phyloP scores from a whole-genome alignment of 2,329 filamentous ascomycete genomes.

The Aspergillus sp. region DNA sequence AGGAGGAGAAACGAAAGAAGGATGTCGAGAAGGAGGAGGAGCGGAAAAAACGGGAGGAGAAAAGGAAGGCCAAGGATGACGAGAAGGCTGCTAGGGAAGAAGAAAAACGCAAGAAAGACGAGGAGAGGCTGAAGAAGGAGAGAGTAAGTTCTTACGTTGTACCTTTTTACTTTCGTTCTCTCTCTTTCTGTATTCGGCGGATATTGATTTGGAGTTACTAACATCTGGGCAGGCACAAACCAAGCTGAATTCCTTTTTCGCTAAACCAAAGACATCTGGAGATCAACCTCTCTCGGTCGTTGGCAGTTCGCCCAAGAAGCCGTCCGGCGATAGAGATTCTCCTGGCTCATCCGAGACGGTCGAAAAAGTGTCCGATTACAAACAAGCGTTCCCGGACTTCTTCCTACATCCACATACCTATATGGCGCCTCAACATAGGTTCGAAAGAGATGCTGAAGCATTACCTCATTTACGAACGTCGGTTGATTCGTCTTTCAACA shows the following conservation, averaged over 20 bases:
- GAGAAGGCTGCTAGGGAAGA: conserved; percentile 38
- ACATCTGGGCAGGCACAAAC: conserved; percentile 45
- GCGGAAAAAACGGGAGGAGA: conserved; percentile 41
- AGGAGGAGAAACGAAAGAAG: conserved; percentile 49
- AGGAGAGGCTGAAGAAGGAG: conserved; percentile 45
- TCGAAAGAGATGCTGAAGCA: conserved; percentile 59
- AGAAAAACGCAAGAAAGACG: conserved; percentile 50
- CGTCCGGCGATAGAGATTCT: conserved; percentile 9
- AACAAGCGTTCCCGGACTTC: conserved; percentile 76
- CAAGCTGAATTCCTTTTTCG: conserved; percentile 52
- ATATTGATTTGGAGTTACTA: neutral
- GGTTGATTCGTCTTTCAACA: conserved; percentile 41
- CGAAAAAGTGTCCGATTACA: conserved; percentile 54
- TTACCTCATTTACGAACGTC: conserved; percentile 54
- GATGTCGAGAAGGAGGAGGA: conserved; percentile 49
- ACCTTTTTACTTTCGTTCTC: conserved; percentile 13
- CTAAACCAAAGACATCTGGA: conserved; percentile 38
- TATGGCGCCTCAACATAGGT: conserved; percentile 61
- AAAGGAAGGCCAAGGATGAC: conserved; percentile 46
- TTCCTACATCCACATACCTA: conserved; percentile 71
- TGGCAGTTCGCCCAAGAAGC: conserved; percentile 32
- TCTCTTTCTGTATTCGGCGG: conserved; percentile 11
- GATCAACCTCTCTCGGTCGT: conserved; percentile 21
- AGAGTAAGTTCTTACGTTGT: conserved; percentile 34
- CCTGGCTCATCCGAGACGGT: conserved; percentile 20